Conservation (phyloP, 2,329 filamentous ascomycete species). For the Fusarium floridanum region DNA sequence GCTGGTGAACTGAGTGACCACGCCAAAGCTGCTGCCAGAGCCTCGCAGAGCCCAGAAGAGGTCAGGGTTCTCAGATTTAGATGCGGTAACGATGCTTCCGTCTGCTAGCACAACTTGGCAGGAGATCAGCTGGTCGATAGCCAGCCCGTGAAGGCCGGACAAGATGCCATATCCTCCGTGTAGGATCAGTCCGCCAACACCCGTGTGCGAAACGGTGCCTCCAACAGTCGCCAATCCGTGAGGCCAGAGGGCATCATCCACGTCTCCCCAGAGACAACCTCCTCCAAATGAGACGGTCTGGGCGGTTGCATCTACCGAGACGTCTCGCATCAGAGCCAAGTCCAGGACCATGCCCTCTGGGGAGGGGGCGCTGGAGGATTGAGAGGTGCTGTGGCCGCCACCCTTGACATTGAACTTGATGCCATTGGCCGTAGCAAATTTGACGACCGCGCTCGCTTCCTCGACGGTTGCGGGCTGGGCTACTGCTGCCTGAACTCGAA, state of each 20-base stretch:
- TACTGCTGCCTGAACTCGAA: slow-evolving; percentile 56
- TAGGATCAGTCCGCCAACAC: slow-evolving; percentile 69
- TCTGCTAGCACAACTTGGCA: slow-evolving; percentile 56
- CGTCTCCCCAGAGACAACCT: slow-evolving; percentile 66
- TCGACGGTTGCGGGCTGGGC: slow-evolving; percentile 55
- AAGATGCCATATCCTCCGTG: slow-evolving; percentile 72
- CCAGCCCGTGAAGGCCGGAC: slow-evolving; percentile 65
- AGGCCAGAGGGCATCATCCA: slow-evolving; percentile 64
- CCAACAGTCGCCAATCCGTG: slow-evolving; percentile 70
- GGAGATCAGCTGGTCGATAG: slow-evolving; percentile 57
- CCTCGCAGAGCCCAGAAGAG: slow-evolving; percentile 59
- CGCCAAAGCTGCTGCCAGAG: slow-evolving; percentile 58
- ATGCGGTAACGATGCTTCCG: slow-evolving; percentile 54
- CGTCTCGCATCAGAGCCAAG: slow-evolving; percentile 62
- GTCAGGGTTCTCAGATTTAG: slow-evolving; percentile 56
- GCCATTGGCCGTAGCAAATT: slow-evolving; percentile 57
- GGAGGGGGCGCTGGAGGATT: slow-evolving; percentile 56
- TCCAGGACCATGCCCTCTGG: slow-evolving; percentile 69
- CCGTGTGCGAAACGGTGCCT: slow-evolving; percentile 73
- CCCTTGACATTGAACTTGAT: slow-evolving; percentile 67
- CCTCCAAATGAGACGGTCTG: slow-evolving; percentile 64
- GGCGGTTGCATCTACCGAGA: slow-evolving; percentile 60
- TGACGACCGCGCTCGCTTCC: slow-evolving; percentile 58
- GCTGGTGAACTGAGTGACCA: slow-evolving; percentile 56
- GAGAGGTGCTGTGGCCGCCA: slow-evolving; percentile 68